phyloP scores from a whole-genome alignment of 441 rosid genomes.

The Arabidopsis lyrata region DNA sequence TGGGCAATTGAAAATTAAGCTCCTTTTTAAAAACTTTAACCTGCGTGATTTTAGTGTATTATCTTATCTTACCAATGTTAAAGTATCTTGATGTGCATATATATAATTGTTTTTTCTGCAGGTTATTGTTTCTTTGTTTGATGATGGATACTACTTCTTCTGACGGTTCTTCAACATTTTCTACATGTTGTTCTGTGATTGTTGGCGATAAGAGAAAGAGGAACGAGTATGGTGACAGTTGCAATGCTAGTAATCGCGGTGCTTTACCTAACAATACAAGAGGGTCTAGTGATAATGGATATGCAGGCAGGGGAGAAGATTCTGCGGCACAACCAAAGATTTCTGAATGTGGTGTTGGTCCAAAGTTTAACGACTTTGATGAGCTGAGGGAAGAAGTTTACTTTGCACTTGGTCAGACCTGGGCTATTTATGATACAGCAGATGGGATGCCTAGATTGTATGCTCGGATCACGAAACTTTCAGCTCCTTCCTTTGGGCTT shows the following conservation, averaged over 20 bases:
- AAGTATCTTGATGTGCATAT: too few species aligned
- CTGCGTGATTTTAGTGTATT: too few species aligned
- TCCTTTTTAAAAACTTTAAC: background rate
- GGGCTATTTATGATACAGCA: constrained; percentile 56
- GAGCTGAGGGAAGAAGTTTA: constrained; percentile 29
- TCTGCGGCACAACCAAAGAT: background rate
- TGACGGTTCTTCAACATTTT: background rate
- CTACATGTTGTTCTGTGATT: background rate
- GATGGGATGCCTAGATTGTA: constrained; percentile 67
- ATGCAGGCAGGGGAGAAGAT: background rate
- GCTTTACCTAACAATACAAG: too few species aligned
- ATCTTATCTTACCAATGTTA: too few species aligned
- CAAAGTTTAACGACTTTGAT: constrained; percentile 60
- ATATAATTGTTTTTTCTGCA: too few species aligned
- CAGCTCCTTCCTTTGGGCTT: constrained; percentile 46
- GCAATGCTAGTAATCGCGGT: background rate
- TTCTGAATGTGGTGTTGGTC: constrained; percentile 44
- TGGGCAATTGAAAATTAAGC: background rate
- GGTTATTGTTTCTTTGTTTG: too few species aligned
- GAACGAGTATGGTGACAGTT: constrained; percentile 19
- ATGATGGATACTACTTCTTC: background rate
- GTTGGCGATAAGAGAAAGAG: constrained; percentile 17
- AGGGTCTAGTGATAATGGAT: background rate
- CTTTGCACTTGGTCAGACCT: constrained; percentile 52
- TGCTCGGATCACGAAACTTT: constrained; percentile 54